A percentile compares a stretch with the other conserved stretches of the same genome.
Evolutionary conservation across 139 green algal species (phyloP).

Genomic region (Asterochloris sp.): DNA sequence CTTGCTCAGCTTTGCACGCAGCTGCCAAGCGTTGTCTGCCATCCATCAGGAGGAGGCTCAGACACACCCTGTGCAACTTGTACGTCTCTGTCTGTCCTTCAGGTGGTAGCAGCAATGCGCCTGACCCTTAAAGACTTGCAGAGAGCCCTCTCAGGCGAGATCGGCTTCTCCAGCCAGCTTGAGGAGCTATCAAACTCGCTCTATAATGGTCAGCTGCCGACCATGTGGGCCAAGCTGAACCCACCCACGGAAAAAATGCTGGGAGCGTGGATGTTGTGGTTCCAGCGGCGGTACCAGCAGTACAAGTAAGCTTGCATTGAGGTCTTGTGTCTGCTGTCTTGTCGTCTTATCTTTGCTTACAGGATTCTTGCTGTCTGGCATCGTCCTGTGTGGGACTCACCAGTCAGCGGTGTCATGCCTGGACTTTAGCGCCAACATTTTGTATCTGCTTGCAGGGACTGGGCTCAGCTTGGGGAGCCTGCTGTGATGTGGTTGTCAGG

Average conservation of each 20-base stretch:
- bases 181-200: conserved; percentile 68
- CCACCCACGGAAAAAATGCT: conserved; percentile 78
- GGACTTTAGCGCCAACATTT: background rate
- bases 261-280: conserved; percentile 80
- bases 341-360: too few species aligned
- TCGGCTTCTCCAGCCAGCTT: conserved; percentile 71
- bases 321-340: too few species aligned
- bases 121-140: conserved; percentile 67
- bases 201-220: conserved; percentile 77
- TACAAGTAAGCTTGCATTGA: conserved; percentile 30
- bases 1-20: background rate
- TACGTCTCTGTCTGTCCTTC: background rate
- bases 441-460: conserved; percentile 30
- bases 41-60: background rate
- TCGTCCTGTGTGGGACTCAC: too few species aligned
- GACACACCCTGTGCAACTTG: background rate
- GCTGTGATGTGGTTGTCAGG: conserved; percentile 82
- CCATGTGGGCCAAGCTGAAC: conserved; percentile 68
- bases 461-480: conserved; percentile 74
- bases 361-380: too few species aligned
- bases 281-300: conserved; percentile 61
- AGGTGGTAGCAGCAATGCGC: conserved; percentile 58
- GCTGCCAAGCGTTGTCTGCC: background rate
- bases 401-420: too few species aligned
- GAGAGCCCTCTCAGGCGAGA: conserved; percentile 74